Base-by-base conservation (phyloP, 2,329 filamentous ascomycete genomes). In the Seiridium cupressi region DNA sequence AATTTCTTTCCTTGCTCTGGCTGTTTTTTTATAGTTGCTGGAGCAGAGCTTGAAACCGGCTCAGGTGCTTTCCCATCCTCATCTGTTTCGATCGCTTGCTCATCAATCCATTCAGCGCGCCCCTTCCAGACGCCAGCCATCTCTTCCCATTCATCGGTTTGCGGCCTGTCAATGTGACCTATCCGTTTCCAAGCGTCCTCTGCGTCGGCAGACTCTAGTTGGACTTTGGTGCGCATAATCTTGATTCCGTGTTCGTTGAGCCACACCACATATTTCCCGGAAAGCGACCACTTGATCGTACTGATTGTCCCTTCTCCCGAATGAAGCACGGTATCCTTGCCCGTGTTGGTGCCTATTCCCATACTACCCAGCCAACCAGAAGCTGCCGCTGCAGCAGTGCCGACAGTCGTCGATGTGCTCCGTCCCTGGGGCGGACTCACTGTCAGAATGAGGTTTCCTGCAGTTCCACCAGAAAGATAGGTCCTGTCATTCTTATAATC, bases 111-210 rank as follows among this genome's bases (percentile, higher is more conserved):
- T 72, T 98, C 93, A 1, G 88, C 88, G 31, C 93, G 84, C 2
- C 91, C 92, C 77, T 94, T 97, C 93, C 95, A 98, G 3, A 97
- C 92, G 51, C 90, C 86, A 0, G 93, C 93, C 93, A 99, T 97
- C 47, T 96, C 93, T 66, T 97, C 92, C 92, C 95, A 98, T 59
- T 90, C 88, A 7, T 90, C 87, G 4, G 90, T 90, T 68, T 92
- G 91, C 2, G 95, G 95, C 48, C 93, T 86, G 70, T 96, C 93
- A 62, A 96, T 89, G 71, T 98, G 94, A 32, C 92, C 93, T 63
- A 99, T 92, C 8, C 94, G 85, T 74, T 95, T 96, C 96, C 96
- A 99, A 2, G 93, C 92, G 65, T 90, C 88, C 13, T 97, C 93
- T 1, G 84, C 79, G 69, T 96, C 90, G 10, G 83, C 83, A 63